Evolutionary conservation across 805 yeast species (phyloP), one percentile per base, ranked within the genome.

Genomic region (Barnettozyma vustinii): DNA sequence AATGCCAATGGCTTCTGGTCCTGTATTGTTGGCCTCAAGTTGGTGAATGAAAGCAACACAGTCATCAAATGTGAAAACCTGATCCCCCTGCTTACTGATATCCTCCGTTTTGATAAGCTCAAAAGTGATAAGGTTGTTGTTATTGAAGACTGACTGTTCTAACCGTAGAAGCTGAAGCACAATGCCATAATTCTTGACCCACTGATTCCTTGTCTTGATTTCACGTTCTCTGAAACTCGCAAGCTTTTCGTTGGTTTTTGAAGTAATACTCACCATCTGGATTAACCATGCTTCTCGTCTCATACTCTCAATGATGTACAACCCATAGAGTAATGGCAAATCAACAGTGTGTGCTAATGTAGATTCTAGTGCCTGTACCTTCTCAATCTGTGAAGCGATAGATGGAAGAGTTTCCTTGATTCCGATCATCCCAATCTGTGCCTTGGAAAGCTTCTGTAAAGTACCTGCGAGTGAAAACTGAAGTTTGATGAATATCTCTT

Each of bases 301-400:
- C 45, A 83, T 67, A 41, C 69, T 72, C 54, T 86, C 91, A 42
- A 85, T 73, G 3, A 84, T 52, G 63, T 80, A 75, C n/a, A 84
- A 68, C 1, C 94, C 94, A 61, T 85, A 84, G 1, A 85, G 64
- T 12, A 85, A 60, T 0, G 96, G 96, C 25, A 87, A 60, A 60
- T 87, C 94, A 13, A 79, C 71, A 1, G 84, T 79, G 32, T 63
- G 63, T 4, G 75, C 56, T 21, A 58, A 45, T 13, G 46, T 33
- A 1, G 57, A 50, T 47, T 53, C 59, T 2, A 55, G 40, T 10
- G 12, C 35, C 27, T 60, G 71, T n/a, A 71, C 50, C 1, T 47
- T 35, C 45, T 59, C 66, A 21, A 62, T 54, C 2, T 55, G 47
- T 4, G 46, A 20, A 2, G 57, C 47, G 0, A 49, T 39, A 0